phyloP scores from a whole-genome alignment of 306 rosid species.

The Astragalus membranaceus region DNA sequence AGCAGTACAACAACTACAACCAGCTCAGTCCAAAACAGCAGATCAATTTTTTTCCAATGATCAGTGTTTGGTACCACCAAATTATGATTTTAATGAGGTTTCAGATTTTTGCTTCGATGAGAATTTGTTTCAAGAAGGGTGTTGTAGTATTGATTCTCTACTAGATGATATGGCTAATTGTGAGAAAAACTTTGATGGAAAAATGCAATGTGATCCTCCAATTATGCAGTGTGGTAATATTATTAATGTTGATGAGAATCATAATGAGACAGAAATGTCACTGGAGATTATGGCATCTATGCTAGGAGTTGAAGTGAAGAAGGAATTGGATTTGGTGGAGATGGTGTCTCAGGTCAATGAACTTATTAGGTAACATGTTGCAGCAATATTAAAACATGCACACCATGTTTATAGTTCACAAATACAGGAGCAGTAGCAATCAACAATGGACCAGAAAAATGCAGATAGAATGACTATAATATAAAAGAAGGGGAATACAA shows the following conservation, averaged over 20 bases:
- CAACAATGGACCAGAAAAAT: no score
- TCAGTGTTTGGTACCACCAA: slow-evolving; percentile 29
- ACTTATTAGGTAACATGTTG: background rate
- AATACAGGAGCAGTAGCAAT: no score
- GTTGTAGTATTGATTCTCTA: slow-evolving; percentile 49
- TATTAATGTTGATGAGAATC: slow-evolving; percentile 9
- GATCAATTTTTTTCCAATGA: slow-evolving; percentile 24
- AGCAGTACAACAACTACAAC: background rate
- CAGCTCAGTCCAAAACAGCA: background rate
- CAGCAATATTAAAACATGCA: background rate
- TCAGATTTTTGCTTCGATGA: slow-evolving; percentile 55
- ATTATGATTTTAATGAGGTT: slow-evolving; percentile 41
- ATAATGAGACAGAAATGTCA: slow-evolving; percentile 21
- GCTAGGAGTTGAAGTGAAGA: slow-evolving; percentile 41
- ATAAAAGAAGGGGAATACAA: no score
- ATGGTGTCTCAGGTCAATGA: slow-evolving; percentile 47
- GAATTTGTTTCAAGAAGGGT: slow-evolving; percentile 50
- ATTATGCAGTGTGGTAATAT: background rate
- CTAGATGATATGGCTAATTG: slow-evolving; percentile 41
- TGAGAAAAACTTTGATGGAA: slow-evolving; percentile 16
- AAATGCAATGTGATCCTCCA: background rate
- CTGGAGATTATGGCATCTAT: slow-evolving; percentile 10
- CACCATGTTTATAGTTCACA: background rate
- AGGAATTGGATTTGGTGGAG: slow-evolving; percentile 81
- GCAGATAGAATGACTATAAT: no score